phyloP scores from a whole-genome alignment of 805 yeast genomes.

The Suhomyces prunicola region DNA sequence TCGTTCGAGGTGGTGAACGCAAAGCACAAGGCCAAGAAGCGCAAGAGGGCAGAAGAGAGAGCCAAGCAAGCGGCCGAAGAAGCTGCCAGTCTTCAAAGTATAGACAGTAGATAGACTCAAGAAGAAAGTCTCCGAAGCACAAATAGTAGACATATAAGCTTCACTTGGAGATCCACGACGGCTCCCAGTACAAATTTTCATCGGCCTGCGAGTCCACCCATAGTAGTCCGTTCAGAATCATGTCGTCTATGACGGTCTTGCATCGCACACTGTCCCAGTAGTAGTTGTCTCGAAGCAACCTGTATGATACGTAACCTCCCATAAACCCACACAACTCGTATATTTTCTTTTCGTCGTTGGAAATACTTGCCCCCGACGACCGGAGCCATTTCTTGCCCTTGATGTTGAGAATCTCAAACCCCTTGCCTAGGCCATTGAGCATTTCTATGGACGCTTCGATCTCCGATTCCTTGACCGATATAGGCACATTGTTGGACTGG shows the following conservation, averaged over 20 bases:
- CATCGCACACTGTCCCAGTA: conserved; percentile 69
- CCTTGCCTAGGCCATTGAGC: conserved; percentile 62
- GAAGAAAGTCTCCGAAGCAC: too few species aligned
- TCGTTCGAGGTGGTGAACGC: conserved; percentile 68
- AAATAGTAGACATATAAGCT: not conserved
- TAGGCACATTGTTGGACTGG: conserved; percentile 26
- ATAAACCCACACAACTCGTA: conserved; percentile 72
- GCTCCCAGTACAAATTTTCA: conserved; percentile 61
- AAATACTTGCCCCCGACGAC: conserved; percentile 30
- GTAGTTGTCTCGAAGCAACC: conserved; percentile 67
- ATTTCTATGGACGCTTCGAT: conserved; percentile 52
- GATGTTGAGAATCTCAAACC: conserved; percentile 60
- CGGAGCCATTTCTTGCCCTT: conserved; percentile 54
- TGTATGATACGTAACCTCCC: conserved; percentile 66
- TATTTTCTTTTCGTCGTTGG: conserved; percentile 64
- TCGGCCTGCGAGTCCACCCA: conserved; percentile 72
- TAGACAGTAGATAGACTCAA: not conserved
- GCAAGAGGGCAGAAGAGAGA: conserved; percentile 2
- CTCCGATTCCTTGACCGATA: conserved; percentile 45
- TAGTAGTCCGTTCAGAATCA: conserved; percentile 76
- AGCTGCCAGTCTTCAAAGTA: not conserved
- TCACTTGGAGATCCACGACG: conserved; percentile 55
- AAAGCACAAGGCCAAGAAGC: conserved; percentile 50
- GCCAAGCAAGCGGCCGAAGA: not conserved
- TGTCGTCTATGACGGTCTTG: conserved; percentile 63